Percentiles rank a stretch among this genome's conserved stretches.
Evolutionary conservation across 1,139 yeast genomes (phyloP).

Genomic region (Geotrichum siamense): DNA sequence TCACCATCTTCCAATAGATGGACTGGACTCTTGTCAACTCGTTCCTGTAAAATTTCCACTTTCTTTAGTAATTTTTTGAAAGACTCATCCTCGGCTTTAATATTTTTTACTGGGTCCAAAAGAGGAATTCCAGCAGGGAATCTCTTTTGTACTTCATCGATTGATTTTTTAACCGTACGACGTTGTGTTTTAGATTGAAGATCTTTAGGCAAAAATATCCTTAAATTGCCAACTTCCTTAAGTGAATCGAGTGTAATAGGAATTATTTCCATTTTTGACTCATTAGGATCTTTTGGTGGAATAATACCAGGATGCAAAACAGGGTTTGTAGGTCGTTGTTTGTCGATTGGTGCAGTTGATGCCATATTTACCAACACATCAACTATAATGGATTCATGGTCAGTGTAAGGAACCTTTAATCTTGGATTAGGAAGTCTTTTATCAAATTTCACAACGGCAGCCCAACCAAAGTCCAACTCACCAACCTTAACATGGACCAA

Average conservation of each 20-base stretch:
- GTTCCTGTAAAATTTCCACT: conserved; percentile 72
- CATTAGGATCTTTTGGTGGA: conserved; percentile 67
- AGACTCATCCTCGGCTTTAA: conserved; percentile 82
- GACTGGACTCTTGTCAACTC: conserved; percentile 49
- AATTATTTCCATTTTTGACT: conserved; percentile 65
- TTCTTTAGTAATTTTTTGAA: conserved; percentile 66
- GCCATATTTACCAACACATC: conserved; percentile 63
- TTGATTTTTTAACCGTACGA: conserved; percentile 68
- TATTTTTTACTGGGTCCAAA: conserved; percentile 82
- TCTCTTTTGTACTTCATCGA: conserved; percentile 71
- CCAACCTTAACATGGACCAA: conserved; percentile 58
- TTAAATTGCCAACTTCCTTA: conserved; percentile 64
- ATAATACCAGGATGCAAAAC: conserved; percentile 79
- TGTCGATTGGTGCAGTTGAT: conserved; percentile 52
- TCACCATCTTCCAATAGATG: conserved; percentile 45
- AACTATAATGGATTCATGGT: conserved; percentile 79
- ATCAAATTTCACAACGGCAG: conserved; percentile 63
- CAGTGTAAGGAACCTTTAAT: conserved; percentile 41
- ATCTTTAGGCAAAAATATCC: conserved; percentile 78
- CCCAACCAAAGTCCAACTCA: conserved; percentile 81
- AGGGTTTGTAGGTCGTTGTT: conserved; percentile 47
- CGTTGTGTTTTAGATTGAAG: conserved; percentile 65
- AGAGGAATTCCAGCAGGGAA: conserved; percentile 85
- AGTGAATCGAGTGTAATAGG: conserved; percentile 80
- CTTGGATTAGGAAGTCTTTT: conserved; percentile 45